Evolutionary conservation across 2,329 filamentous ascomycete species (phyloP), one percentile per base, ranked within the genome.

Genomic region (Colletotrichum sp.): DNA sequence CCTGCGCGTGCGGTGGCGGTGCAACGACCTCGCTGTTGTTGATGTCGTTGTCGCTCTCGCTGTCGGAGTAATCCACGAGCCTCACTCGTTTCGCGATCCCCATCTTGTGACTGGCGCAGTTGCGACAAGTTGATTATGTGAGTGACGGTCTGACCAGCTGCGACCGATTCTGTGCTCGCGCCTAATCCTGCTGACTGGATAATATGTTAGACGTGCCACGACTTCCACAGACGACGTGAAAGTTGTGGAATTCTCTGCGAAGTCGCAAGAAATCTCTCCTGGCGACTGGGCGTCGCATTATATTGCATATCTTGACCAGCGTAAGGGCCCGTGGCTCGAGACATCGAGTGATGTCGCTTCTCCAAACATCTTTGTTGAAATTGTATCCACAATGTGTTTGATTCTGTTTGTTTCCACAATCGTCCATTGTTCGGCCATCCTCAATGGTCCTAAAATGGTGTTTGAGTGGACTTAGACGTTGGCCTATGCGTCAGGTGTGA

Each of bases 21-120:
- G 58, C 18, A 32, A n/a, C 0, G 58, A 12, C 8, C 9, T 8
- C 58, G 5, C 22, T 9, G 10, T 5, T 61, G 36, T 18, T 1
- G 5, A n/a, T n/a, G 16, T n/a, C 18, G 28, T 13, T 12, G 9
- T 62, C 68, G 13, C 39, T 55, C 8, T 64, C 68, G 28, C 58
- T 64, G 58, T 65, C 68, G 58, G 68, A 70, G 58, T 70, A 70
- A 9, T 36, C 58, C 4, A 70, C 68, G 2, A 65, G 66, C 12
- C 48, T 28, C 10, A 52, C 43, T 0, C 43, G 43, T 1, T 0
- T 0, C n/a, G n/a, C 10, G 1, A 6, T 8, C 3, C 8, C 4
- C 43, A 52, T 52, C 4, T 13, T 13, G n/a, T 9, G 16, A 5
- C 18, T 22, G 43, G 43, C 43, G n/a, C n/a, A 8, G 30, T 62